A percentile compares a stretch with the other conserved stretches of the same genome.
Evolutionary conservation across 805 yeast species (phyloP).

Genomic region (Starmerella etchellsii): DNA sequence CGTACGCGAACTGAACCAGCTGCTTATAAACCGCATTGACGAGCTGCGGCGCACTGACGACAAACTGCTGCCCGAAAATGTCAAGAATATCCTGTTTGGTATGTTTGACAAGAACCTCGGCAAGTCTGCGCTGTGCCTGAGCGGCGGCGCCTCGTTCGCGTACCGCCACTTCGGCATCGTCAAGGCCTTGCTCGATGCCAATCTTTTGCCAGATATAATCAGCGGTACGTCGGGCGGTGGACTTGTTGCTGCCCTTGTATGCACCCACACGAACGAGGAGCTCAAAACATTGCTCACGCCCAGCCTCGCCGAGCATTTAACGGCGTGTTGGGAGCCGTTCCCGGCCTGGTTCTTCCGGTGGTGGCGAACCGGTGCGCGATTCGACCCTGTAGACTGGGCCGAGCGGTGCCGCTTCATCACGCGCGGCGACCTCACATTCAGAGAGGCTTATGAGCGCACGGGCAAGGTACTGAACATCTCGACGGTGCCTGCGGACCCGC

Average conservation of each 20-base stretch:
- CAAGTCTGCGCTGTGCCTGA: constrained; percentile 53
- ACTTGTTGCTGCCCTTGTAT: constrained; percentile 55
- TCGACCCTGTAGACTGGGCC: constrained; percentile 68
- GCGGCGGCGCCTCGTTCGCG: constrained; percentile 73
- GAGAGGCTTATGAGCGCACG: constrained; percentile 54
- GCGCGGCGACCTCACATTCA: constrained; percentile 55
- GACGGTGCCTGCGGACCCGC: constrained; percentile 71
- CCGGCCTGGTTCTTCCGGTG: constrained; percentile 49
- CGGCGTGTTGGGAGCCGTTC: constrained; percentile 57
- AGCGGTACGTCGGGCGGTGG: constrained; percentile 81
- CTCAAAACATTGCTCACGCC: constrained; percentile 44
- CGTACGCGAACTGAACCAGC: constrained; percentile 41
- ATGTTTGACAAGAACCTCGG: constrained; percentile 54
- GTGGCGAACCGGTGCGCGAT: constrained; percentile 66
- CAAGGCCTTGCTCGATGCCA: constrained; percentile 55
- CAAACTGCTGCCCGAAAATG: constrained; percentile 27
- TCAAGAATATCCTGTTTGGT: constrained; percentile 43
- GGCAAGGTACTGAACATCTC: constrained; percentile 61
- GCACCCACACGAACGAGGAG: constrained; percentile 60
- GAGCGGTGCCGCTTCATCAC: constrained; percentile 56
- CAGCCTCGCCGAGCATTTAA: constrained; percentile 46
- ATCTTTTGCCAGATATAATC: constrained; percentile 51
- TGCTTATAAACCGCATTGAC: constrained; percentile 39
- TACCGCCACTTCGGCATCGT: constrained; percentile 67
- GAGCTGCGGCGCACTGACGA: constrained; percentile 30